A percentile compares a stretch with the other conserved stretches of the same genome.
Evolutionary conservation across 257 asterid species (phyloP).

Genomic region (Ophiorrhiza pumila): DNA sequence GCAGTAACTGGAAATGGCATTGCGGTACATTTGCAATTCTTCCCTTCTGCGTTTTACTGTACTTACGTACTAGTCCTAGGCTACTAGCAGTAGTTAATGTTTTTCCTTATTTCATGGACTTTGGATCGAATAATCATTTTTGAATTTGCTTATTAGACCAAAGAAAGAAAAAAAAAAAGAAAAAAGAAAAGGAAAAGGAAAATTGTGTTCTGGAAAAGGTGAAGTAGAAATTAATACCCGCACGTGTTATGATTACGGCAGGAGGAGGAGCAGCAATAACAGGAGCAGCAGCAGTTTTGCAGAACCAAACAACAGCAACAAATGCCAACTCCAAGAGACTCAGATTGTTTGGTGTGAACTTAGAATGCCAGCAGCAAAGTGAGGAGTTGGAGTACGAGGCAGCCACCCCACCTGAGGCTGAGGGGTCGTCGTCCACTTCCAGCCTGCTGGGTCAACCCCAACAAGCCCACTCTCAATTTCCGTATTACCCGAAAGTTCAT

Average conservation of each 20-base stretch:
- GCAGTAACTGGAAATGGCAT: background rate
- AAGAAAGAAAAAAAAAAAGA: background rate
- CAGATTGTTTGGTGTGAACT: slow-evolving; percentile 85
- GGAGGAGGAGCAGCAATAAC: background rate
- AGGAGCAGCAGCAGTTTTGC: slow-evolving; percentile 9
- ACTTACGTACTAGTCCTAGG: background rate
- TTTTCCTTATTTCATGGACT: background rate
- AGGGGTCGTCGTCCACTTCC: slow-evolving; percentile 54
- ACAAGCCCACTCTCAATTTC: slow-evolving; percentile 33
- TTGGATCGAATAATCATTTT: no score
- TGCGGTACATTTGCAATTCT: slow-evolving; percentile 13
- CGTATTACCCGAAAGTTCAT: slow-evolving; percentile 24
- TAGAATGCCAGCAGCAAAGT: slow-evolving; percentile 52
- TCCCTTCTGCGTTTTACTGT: background rate
- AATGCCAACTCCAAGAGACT: slow-evolving; percentile 61
- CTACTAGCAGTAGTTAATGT: background rate
- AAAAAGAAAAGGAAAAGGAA: background rate
- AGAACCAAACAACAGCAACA: slow-evolving; percentile 32
- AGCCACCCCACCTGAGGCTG: slow-evolving; percentile 38
- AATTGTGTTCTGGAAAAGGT: no score
- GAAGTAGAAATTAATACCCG: background rate
- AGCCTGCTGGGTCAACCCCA: slow-evolving; percentile 16
- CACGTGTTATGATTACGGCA: slow-evolving; percentile 23
- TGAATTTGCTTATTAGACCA: background rate
- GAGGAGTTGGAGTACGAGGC: slow-evolving; percentile 40